These are phyloP conservation scores for Sindora glabra DNA, from an alignment of 306 rosid species.

Conservation along the genomic window DNA sequence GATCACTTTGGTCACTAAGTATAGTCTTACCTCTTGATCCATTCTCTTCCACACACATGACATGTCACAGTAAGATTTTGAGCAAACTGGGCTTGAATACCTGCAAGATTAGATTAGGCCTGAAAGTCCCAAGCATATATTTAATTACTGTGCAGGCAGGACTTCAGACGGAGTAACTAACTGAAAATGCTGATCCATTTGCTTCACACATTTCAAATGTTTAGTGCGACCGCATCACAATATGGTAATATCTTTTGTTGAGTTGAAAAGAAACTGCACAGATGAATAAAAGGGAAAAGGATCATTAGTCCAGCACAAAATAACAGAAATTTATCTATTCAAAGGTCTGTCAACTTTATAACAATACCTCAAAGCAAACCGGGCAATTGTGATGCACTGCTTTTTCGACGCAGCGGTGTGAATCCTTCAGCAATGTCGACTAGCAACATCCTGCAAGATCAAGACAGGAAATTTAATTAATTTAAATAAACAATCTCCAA, in stretches of 20 bases:
- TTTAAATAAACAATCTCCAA: too few species aligned
- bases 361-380: constrained; percentile 55
- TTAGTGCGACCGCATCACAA: too few species aligned
- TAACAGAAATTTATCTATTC: too few species aligned
- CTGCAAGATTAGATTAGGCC: constrained; percentile 25
- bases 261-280: too few species aligned
- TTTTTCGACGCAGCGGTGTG: constrained; percentile 38
- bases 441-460: constrained; percentile 51
- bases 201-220: too few species aligned
- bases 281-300: too few species aligned
- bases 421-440: constrained; percentile 29
- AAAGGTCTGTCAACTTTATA: too few species aligned
- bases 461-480: too few species aligned
- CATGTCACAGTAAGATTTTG: constrained; percentile 71
- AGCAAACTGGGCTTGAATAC: constrained; percentile 75
- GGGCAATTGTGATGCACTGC: constrained; percentile 56
- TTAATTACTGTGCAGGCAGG: constrained; percentile 38
- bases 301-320: too few species aligned
- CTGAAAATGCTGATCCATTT: too few species aligned
- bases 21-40: constrained; percentile 48
- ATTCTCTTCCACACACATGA: constrained; percentile 53
- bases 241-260: too few species aligned
- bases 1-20: background rate
- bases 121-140: constrained; percentile 9
- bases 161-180: too few species aligned